Conservation (phyloP, 805 yeast genomes). For the Suhomyces emberorum region DNA sequence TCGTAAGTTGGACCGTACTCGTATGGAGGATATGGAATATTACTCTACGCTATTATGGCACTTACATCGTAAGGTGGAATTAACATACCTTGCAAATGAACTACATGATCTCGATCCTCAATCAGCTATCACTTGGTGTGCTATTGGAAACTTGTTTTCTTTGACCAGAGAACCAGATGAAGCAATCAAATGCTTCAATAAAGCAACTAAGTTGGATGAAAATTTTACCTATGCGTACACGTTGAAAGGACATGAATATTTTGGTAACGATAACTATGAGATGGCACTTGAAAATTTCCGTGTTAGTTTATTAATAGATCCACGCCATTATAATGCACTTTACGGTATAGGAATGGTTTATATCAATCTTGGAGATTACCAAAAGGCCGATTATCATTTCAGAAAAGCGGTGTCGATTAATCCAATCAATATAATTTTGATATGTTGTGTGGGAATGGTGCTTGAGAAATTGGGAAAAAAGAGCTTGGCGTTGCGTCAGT, state of each 20-base stretch:
- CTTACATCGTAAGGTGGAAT: conserved; percentile 70
- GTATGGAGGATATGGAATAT: conserved; percentile 86
- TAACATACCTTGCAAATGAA: conserved; percentile 82
- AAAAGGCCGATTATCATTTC: conserved; percentile 82
- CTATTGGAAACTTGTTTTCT: conserved; percentile 85
- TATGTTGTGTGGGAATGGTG: conserved; percentile 93
- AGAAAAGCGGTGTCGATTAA: conserved; percentile 84
- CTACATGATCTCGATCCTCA: conserved; percentile 59
- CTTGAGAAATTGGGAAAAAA: conserved; percentile 69
- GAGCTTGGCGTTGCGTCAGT: conserved; percentile 74
- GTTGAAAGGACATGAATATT: conserved; percentile 88
- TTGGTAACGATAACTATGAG: conserved; percentile 86
- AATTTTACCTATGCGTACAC: conserved; percentile 86
- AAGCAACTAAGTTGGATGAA: conserved; percentile 67
- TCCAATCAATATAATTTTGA: conserved; percentile 83
- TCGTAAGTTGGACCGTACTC: conserved; percentile 67
- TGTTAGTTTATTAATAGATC: conserved; percentile 69
- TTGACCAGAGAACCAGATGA: conserved; percentile 81
- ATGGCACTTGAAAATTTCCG: conserved; percentile 83
- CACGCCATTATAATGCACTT: conserved; percentile 87
- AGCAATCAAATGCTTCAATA: conserved; percentile 81
- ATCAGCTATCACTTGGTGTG: conserved; percentile 89
- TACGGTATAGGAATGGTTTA: conserved; percentile 96
- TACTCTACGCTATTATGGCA: conserved; percentile 94
- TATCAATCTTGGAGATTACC: conserved; percentile 78